Percentiles rank a stretch among this genome's conserved stretches.
Evolutionary conservation across 164 flowering plant species (phyloP).

Genomic region (Kingdonia uniflora): DNA sequence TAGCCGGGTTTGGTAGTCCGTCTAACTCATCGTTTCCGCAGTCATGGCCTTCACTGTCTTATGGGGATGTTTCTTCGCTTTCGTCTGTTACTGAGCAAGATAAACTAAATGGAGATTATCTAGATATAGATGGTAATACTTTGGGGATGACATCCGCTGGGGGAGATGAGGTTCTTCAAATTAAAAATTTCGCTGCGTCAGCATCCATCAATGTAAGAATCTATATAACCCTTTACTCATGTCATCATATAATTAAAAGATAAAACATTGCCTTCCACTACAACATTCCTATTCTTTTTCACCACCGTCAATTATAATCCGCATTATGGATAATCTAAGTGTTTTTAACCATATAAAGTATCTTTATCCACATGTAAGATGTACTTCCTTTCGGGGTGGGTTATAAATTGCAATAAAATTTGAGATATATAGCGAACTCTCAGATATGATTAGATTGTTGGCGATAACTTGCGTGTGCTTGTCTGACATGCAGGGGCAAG

Average conservation of each 20-base stretch:
- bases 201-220: constrained; percentile 4
- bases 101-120: constrained; percentile 15
- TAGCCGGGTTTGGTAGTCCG: constrained; percentile 5
- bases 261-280: too few species aligned
- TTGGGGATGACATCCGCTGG: constrained; percentile 9
- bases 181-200: constrained; percentile 11
- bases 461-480: background rate
- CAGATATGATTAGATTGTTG: background rate
- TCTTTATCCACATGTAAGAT: background rate
- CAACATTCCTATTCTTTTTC: too few species aligned
- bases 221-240: background rate
- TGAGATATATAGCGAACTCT: background rate
- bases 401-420: background rate
- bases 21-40: constrained; percentile 9
- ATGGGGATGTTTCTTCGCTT: constrained; percentile 14
- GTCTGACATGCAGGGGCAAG: constrained; percentile 17
- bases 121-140: constrained; percentile 10
- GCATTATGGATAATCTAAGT: too few species aligned
- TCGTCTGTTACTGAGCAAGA: constrained; percentile 15
- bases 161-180: constrained; percentile 12
- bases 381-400: background rate
- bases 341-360: constrained; percentile 1
- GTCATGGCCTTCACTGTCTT: constrained; percentile 15
- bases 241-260: background rate
- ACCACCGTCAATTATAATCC: too few species aligned